These are phyloP conservation scores for Gamarada debralockiae DNA, from an alignment of 495 filamentous ascomycete genomes.

Conservation along the genomic window DNA sequence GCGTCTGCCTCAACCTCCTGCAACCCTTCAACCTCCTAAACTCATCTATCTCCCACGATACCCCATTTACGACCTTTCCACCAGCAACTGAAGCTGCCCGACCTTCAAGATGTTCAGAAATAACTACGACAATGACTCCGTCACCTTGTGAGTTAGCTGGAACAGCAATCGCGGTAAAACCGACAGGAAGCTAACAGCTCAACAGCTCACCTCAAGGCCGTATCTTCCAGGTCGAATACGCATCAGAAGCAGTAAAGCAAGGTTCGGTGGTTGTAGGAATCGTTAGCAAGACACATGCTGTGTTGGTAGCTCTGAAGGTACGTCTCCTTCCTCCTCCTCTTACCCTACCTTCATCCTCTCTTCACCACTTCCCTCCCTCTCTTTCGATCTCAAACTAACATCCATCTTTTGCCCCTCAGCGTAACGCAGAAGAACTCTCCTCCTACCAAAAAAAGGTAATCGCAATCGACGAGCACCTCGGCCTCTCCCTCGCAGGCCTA, in stretches of 20 bases:
- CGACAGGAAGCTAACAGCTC: conserved; percentile 15
- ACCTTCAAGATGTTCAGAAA: conserved; percentile 86
- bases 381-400: neutral
- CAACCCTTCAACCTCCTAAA: neutral
- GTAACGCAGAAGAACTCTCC: conserved; percentile 98
- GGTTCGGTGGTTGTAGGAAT: conserved; percentile 96
- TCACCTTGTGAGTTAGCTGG: conserved; percentile 81
- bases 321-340: neutral
- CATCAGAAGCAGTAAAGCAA: conserved; percentile 97
- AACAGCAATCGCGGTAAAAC: too few relatives aligned
- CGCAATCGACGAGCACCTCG: conserved; percentile 91
- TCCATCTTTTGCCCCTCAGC: too few relatives aligned
- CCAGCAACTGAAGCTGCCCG: conserved; percentile 15
- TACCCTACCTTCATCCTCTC: too few relatives aligned
- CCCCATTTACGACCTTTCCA: neutral
- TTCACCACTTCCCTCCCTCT: too few relatives aligned
- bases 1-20: conserved; percentile 20
- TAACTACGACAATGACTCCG: conserved; percentile 99
- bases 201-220: conserved; percentile 94
- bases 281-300: conserved; percentile 95
- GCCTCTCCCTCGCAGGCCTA: conserved; percentile 92
- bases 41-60: conserved; percentile 1
- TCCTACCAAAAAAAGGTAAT: conserved; percentile 99
- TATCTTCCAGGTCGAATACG: conserved; percentile 99
- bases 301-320: conserved; percentile 95